Conservation (phyloP, 2,329 filamentous ascomycete genomes). For the Penicillium sclerotiorum region DNA sequence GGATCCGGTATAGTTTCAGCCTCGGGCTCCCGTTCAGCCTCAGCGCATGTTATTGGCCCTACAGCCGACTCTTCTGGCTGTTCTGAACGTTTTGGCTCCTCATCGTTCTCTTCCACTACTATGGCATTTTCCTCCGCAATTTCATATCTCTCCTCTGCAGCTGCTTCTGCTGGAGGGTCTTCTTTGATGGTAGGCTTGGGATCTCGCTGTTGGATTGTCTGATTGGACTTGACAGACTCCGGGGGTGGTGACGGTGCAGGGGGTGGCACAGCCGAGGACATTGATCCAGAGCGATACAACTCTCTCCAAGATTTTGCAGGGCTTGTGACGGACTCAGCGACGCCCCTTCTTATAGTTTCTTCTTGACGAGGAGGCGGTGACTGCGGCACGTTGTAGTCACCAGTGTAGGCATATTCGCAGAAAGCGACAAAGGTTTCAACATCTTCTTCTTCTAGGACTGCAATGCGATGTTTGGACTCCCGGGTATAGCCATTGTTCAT, state of each 20-base stretch:
- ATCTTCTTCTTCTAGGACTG: conserved; percentile 50
- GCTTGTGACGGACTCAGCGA: conserved; percentile 13
- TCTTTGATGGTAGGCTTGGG: conserved; percentile 3
- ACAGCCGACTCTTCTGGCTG: neutral
- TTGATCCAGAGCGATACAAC: conserved; percentile 23
- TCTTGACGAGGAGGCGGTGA: conserved; percentile 27
- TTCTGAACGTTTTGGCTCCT: neutral
- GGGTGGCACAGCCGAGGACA: conserved; percentile 31
- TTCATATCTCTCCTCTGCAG: neutral
- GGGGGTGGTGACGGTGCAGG: conserved; percentile 36
- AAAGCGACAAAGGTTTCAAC: conserved; percentile 54
- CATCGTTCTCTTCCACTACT: neutral
- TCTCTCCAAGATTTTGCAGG: conserved; percentile 18
- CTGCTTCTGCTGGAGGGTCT: neutral
- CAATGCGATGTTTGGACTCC: conserved; percentile 47
- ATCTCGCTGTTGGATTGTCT: neutral
- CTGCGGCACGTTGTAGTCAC: conserved; percentile 46
- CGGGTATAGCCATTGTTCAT: conserved; percentile 51
- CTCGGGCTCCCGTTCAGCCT: neutral
- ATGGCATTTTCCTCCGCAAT: neutral
- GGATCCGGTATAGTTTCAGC: neutral
- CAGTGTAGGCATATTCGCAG: conserved; percentile 54
- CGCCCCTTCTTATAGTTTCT: conserved; percentile 11
- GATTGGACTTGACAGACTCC: conserved; percentile 8
- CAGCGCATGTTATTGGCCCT: neutral